Conservation (phyloP, 352 stramenopile genomes). For the Globisporangium parvum region DNA sequence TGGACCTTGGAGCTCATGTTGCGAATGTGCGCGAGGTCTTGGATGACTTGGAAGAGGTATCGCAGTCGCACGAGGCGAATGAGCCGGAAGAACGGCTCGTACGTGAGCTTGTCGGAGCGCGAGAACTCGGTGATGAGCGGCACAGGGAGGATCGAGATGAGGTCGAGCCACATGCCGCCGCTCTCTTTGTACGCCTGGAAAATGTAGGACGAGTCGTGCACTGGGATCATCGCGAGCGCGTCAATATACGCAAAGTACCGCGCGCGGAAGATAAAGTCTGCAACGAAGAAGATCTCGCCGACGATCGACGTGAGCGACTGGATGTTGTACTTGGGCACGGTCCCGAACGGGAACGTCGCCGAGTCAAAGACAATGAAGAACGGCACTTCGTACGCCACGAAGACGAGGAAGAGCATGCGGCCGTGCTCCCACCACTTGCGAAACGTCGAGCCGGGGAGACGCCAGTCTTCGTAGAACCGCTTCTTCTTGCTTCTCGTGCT, state of each 20-base stretch:
- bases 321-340: constrained; percentile 28
- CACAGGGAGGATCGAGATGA: constrained; percentile 52
- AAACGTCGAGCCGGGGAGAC: constrained; percentile 46
- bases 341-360: constrained; percentile 42
- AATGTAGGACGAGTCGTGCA: constrained; percentile 61
- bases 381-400: constrained; percentile 61
- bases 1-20: constrained; percentile 59
- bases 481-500: not conserved
- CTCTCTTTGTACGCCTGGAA: constrained; percentile 55
- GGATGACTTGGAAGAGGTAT: constrained; percentile 41
- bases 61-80: constrained; percentile 43
- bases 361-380: constrained; percentile 67
- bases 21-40: constrained; percentile 47
- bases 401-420: constrained; percentile 36
- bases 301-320: constrained; percentile 46
- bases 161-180: constrained; percentile 40
- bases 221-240: constrained; percentile 48
- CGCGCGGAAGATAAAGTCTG: constrained; percentile 42
- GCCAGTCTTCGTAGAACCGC: constrained; percentile 28
- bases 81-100: constrained; percentile 38
- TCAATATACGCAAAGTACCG: constrained; percentile 69
- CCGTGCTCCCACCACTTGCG: constrained; percentile 54
- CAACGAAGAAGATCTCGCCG: constrained; percentile 50
- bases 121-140: constrained; percentile 47
- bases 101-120: constrained; percentile 27